These are phyloP conservation scores for Aspergillus quadrilineatus DNA, from an alignment of 2,329 filamentous ascomycete genomes.

Conservation along the genomic window DNA sequence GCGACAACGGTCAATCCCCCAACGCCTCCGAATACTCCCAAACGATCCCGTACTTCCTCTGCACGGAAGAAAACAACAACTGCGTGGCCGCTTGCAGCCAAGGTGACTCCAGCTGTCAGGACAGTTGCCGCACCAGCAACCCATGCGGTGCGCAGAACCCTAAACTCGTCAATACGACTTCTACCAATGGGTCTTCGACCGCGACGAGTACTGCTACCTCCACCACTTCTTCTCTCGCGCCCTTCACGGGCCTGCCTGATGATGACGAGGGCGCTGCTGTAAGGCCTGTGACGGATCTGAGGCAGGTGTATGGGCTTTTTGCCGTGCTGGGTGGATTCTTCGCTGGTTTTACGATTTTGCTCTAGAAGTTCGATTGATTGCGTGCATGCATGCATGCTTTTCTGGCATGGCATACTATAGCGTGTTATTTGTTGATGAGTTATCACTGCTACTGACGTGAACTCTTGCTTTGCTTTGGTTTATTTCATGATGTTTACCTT, in stretches of 20 bases:
- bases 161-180: constrained; percentile 53
- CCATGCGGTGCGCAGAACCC: constrained; percentile 64
- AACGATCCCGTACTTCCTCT: constrained; percentile 63
- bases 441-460: background rate
- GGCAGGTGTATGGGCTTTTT: constrained; percentile 57
- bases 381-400: background rate
- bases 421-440: background rate
- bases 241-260: constrained; percentile 30
- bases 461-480: background rate
- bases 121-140: constrained; percentile 53
- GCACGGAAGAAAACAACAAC: constrained; percentile 57
- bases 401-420: background rate
- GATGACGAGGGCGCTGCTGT: constrained; percentile 33
- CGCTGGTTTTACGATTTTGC: constrained; percentile 56
- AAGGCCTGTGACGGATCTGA: constrained; percentile 48
- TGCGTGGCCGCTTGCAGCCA: constrained; percentile 53
- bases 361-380: constrained; percentile 37
- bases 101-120: constrained; percentile 50
- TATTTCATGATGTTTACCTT: background rate
- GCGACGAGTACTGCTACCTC: constrained; percentile 35
- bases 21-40: constrained; percentile 63
- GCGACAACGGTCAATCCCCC: constrained; percentile 53
- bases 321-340: constrained; percentile 56
- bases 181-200: constrained; percentile 37
- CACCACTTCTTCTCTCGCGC: constrained; percentile 33